Conservation (phyloP, 2,329 filamentous ascomycete genomes). For the Rhytidhysteron rufulum region DNA sequence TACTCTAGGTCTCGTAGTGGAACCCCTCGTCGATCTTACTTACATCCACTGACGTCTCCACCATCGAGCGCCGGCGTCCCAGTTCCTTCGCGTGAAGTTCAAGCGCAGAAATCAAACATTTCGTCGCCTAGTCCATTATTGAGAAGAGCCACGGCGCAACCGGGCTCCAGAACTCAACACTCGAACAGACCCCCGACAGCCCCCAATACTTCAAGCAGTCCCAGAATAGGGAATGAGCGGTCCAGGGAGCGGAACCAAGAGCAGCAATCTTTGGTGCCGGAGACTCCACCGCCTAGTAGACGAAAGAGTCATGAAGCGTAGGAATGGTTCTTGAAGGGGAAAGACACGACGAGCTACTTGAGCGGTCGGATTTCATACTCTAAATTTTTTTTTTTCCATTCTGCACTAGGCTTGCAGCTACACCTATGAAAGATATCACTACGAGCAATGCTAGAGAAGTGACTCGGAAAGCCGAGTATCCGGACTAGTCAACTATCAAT, state of each 20-base stretch:
- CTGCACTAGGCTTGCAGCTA: no score
- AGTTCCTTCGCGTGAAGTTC: conserved; percentile 10
- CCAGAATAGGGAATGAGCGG: conserved; percentile 7
- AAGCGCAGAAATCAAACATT: conserved; percentile 5
- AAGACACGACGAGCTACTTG: no score
- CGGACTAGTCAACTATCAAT: neutral
- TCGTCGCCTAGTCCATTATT: conserved; percentile 32
- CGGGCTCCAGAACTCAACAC: conserved; percentile 18
- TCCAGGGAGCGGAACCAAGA: conserved; percentile 3
- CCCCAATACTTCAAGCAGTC: conserved; percentile 18
- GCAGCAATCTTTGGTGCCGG: no score
- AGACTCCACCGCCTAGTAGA: conserved; percentile 24
- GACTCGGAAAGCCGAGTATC: neutral
- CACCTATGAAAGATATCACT: neutral
- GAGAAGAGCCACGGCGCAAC: conserved; percentile 29
- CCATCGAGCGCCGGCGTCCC: conserved; percentile 11
- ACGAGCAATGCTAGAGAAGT: neutral
- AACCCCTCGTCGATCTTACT: conserved; percentile 9
- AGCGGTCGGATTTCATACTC: no score
- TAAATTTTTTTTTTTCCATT: no score
- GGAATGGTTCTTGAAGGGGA: no score
- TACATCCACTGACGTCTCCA: conserved; percentile 10
- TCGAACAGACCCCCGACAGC: conserved; percentile 18
- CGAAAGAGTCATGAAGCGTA: no score
- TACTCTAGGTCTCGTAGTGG: conserved; percentile 14